A percentile compares a stretch with the other conserved stretches of the same genome.
These are phyloP conservation scores for Neurospora intermedia DNA, from an alignment of 495 filamentous ascomycete species.

Conservation along the genomic window DNA sequence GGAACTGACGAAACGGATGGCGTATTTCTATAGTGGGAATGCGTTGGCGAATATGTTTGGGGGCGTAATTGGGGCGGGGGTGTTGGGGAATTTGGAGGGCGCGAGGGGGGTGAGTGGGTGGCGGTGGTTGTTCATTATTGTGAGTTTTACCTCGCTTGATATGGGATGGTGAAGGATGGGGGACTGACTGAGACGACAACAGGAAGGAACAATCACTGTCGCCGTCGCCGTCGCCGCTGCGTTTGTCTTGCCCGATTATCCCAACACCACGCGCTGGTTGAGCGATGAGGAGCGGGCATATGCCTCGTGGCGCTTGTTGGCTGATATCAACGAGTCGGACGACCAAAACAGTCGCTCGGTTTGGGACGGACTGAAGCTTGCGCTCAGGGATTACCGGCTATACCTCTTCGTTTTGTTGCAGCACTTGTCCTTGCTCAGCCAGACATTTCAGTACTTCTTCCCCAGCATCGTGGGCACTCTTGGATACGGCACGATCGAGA, in stretches of 20 bases:
- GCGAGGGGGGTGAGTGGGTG: slow-evolving; percentile 30
- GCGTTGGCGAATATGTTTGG: slow-evolving; percentile 48
- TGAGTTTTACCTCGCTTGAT: background rate
- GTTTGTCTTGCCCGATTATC: slow-evolving; percentile 35
- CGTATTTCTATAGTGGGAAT: slow-evolving; percentile 49
- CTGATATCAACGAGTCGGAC: slow-evolving; percentile 31
- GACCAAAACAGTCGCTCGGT: slow-evolving; percentile 15
- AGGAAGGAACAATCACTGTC: slow-evolving; percentile 33
- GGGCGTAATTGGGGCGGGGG: slow-evolving; percentile 45
- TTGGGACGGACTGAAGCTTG: slow-evolving; percentile 28
- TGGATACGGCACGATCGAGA: slow-evolving; percentile 39
- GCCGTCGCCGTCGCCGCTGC: slow-evolving; percentile 24
- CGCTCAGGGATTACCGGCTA: slow-evolving; percentile 30
- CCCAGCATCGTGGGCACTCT: slow-evolving; percentile 44
- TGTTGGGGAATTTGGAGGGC: slow-evolving; percentile 30
- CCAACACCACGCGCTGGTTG: slow-evolving; percentile 33
- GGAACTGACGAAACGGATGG: slow-evolving; percentile 39
- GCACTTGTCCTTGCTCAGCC: slow-evolving; percentile 29
- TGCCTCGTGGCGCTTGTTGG: slow-evolving; percentile 29
- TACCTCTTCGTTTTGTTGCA: slow-evolving; percentile 39
- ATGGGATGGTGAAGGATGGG: background rate
- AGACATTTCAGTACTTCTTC: slow-evolving; percentile 43
- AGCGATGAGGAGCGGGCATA: slow-evolving; percentile 30
- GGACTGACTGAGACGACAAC: background rate
- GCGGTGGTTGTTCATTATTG: slow-evolving; percentile 24